Conservation (phyloP, 331 rosid species). For the Malus hybrid region DNA sequence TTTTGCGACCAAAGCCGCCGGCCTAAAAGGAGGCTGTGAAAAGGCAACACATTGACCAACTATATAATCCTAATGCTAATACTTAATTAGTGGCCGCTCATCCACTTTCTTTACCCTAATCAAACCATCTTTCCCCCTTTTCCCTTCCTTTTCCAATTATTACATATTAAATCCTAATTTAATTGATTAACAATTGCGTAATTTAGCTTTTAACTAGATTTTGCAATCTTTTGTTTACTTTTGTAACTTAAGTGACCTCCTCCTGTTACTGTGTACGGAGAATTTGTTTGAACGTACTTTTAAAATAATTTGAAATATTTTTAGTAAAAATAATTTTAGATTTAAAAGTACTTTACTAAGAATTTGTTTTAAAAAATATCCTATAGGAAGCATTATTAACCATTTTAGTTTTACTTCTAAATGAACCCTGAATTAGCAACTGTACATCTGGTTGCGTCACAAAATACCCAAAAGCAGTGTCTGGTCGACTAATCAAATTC, state of each 20-base stretch:
- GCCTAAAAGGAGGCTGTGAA: not conserved
- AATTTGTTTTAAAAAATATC: no score
- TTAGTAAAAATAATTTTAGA: no score
- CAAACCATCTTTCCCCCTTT: not conserved
- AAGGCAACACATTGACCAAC: conserved; percentile 4
- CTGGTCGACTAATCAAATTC: not conserved
- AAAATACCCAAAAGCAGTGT: not conserved
- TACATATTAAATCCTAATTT: not conserved
- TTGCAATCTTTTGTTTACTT: conserved; percentile 2
- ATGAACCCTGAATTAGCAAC: no score
- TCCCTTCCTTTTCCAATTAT: not conserved
- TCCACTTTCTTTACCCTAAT: not conserved
- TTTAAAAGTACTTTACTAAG: no score
- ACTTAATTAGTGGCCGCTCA: not conserved
- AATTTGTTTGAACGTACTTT: no score
- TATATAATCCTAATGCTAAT: no score
- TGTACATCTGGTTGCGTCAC: not conserved
- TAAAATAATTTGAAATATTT: no score
- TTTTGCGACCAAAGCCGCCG: conserved; percentile 8
- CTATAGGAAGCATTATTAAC: fast-evolving
- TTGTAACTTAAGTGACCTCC: not conserved
- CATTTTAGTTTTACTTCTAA: no score
- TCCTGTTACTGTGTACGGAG: no score
- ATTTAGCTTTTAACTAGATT: not conserved
- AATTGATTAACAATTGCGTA: no score